phyloP scores from a whole-genome alignment of 2,329 filamentous ascomycete genomes.

The Xylaria sp. region DNA sequence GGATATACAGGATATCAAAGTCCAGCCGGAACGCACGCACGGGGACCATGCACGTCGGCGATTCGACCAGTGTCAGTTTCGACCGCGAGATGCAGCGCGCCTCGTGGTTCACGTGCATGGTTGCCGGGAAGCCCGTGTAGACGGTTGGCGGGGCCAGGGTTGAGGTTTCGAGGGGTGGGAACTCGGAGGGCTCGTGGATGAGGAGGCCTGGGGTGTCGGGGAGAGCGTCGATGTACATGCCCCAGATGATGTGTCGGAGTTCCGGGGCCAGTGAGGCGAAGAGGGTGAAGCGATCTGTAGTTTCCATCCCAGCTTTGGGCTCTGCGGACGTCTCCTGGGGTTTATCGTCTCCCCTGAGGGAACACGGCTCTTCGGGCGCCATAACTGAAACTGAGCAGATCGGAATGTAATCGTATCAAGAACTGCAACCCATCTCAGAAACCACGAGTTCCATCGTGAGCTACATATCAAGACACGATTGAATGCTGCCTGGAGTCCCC shows the following conservation, averaged over 20 bases:
- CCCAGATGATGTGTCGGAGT: neutral
- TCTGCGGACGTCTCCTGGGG: neutral
- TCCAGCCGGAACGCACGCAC: conserved; percentile 1
- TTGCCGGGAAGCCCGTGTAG: neutral
- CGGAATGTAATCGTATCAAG: neutral
- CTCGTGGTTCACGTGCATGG: neutral
- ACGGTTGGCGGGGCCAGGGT: neutral
- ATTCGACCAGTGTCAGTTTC: neutral
- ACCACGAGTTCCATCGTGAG: no score
- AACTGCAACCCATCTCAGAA: neutral
- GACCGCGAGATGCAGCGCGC: neutral
- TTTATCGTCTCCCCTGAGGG: no score
- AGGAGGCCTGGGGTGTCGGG: neutral
- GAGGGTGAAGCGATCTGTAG: neutral
- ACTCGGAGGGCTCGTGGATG: neutral
- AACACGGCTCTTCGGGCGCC: no score
- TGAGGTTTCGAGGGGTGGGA: neutral
- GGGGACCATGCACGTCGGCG: conserved; percentile 1
- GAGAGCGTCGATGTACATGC: neutral
- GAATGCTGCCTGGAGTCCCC: neutral
- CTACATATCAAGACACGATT: neutral
- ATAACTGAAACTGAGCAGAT: no score
- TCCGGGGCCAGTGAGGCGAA: neutral
- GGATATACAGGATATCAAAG: conserved; percentile 3
- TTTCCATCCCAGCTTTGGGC: neutral